phyloP scores from a whole-genome alignment of 2,329 filamentous ascomycete species.

The Fusarium camptoceras region DNA sequence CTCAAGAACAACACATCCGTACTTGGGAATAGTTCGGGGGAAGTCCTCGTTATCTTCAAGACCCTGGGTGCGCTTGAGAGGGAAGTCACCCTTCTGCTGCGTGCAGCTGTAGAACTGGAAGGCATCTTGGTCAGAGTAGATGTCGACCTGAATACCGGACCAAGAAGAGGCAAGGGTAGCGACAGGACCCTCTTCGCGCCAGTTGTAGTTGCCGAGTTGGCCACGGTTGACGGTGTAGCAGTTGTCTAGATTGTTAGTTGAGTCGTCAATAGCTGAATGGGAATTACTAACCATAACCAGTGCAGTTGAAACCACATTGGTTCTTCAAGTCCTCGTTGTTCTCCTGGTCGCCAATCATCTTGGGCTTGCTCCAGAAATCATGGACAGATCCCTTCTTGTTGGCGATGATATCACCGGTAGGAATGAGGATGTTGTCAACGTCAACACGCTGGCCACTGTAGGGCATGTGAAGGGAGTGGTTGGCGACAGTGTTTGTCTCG shows the following conservation, averaged over 20 bases:
- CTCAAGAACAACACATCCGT: slow-evolving; percentile 90
- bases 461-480: slow-evolving; percentile 79
- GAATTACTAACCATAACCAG: slow-evolving; percentile 76
- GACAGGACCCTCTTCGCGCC: slow-evolving; percentile 69
- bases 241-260: slow-evolving; percentile 60
- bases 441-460: slow-evolving; percentile 77
- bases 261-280: fast-evolving
- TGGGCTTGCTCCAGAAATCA: slow-evolving; percentile 85
- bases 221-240: slow-evolving; percentile 77
- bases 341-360: slow-evolving; percentile 80
- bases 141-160: slow-evolving; percentile 85
- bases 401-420: slow-evolving; percentile 79
- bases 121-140: slow-evolving; percentile 86
- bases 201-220: slow-evolving; percentile 68
- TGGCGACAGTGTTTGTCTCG: slow-evolving; percentile 71
- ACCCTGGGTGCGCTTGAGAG: slow-evolving; percentile 78
- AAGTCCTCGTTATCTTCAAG: slow-evolving; percentile 65
- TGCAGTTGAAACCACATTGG: slow-evolving; percentile 86
- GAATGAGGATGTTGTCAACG: slow-evolving; percentile 78
- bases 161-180: slow-evolving; percentile 77
- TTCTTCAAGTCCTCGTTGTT: slow-evolving; percentile 69
- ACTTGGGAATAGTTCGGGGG: slow-evolving; percentile 74
- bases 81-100: slow-evolving; percentile 76
- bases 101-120: slow-evolving; percentile 91
- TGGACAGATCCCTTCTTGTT: slow-evolving; percentile 77